Base-by-base conservation (phyloP, 768 basidiomycete genomes). In the Boletus fagicola region DNA sequence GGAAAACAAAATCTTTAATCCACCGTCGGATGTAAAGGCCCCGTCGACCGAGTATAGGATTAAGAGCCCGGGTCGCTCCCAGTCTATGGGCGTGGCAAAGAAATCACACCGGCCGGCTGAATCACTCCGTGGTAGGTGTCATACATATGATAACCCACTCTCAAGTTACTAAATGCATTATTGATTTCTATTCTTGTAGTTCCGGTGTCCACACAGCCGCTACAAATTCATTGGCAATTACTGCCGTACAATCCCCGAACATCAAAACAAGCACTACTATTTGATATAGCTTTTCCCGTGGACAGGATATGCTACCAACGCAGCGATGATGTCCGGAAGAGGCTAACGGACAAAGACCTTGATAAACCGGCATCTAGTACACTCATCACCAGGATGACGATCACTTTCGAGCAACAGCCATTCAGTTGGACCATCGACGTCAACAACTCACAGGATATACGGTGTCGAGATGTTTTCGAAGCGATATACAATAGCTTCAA, bases 401-500 rank as follows among this genome's bases (percentile, higher is more conserved):
- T 85, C 60, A 60, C 69, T 43, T 78, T 79, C 61, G 65, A 57
- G 26, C 46, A 38, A 64, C n/a, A 68, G 67, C 42, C 73, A 77
- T 55, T 73, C n/a, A 53, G 51, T 15, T 74, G 73, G 71, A 66
- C 62, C 2, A 69, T 83, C 24, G 48, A 75, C 43, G 73, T 81
- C 49, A 70, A 74, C 22, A 72, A 76, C 22, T 49, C 67, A 12
- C 62, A 69, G 20, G 77, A 77, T 36, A 72, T 85, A 59, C 75
- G 78, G 5, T 78, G 81, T 62, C 75, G 79, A 28, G 84, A 86
- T 48, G 77, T 86, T 47, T 83, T 39, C 38, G 65, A 76, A 52
- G 79, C 76, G 18, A 83, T 87, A 39, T 79, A 80, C 59, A 71
- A 79, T 30, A 75, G 72, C 11, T 81, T 78, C 61, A 66, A 76